Evolutionary conservation across 441 rosid species (phyloP), one percentile per base, ranked within the genome.

Genomic region (Pelargonium citronellum): DNA sequence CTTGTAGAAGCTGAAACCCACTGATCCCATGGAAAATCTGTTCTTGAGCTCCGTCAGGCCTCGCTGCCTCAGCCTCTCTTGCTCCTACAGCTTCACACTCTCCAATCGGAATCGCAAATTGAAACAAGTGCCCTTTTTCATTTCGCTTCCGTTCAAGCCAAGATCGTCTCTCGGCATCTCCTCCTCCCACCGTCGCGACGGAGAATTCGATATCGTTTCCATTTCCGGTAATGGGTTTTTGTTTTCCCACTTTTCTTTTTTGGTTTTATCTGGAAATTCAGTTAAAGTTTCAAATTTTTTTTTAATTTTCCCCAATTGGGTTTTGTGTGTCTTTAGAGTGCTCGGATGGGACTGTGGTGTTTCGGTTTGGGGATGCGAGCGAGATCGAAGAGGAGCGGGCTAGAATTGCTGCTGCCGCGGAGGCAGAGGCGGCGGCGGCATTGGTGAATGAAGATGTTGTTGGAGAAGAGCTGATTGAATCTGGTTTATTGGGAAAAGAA

Each of bases 281-380:
- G 61, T 15, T 15, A 55, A 55, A 15, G 22, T 7, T 1, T 19
- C 17, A 19, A 55, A 51, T 22, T 22, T 22, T 22, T 55, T 55
- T 55, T 55, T 15, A 17, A 55, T 55, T 55, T 55, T 55, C 10
- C 58, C 58, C 17, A n/a, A 16, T 55, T 55, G 61, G 61, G 61
- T 55, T 7, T 55, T 53, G 19, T 55, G 34, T 55, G 61, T 55
- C 15, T 55, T 15, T 55, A 91, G 97, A 86, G 75, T 67, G 64
- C 2, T 46, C 78, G 2, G 97, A 91, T 79, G 93, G 92, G 1
- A 88, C 87, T 70, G 6, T 86, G 57, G 69, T 91, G 37, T 91
- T 88, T 66, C 79, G 74, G 30, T 91, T 89, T 57, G 94, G 95
- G 27, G 79, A 86, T 74, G 77, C 69, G 24, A 73, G 69, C 39